Base-by-base conservation (phyloP, 1,284 basidiomycete species). In the Neotropicomus parvogracilis region DNA sequence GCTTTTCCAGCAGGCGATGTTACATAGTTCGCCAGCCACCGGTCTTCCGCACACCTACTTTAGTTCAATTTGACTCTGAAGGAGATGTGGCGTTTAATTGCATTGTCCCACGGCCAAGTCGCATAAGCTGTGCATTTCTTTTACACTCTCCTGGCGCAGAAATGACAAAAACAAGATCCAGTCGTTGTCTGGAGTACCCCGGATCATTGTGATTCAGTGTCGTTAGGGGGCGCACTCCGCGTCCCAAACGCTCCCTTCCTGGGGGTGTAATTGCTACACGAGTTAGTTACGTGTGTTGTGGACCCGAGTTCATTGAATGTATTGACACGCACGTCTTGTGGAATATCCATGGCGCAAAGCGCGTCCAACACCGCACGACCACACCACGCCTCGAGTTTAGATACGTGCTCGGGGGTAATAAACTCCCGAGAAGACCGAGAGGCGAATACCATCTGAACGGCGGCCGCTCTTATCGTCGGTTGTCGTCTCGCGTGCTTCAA, bases 361-460 rank as follows among this genome's bases (percentile, higher is more conserved):
- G 80, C 76, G 37, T 77, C 73, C 27, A 82, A 65, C 10, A 78
- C 73, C 11, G 72, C 75, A 45, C 59, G 65, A 12, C 84, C 81
- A 24, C 79, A 74, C 85, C 84, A 88, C 33, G 69, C 67, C 62
- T 92, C 88, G n/a, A 85, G 63, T 44, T 72, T 69, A 14, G 69
- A 68, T 31, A 90, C 88, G 50, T 80, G 71, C 32, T 79, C 72
- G 6, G 89, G 89, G 4, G 80, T 80, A 57, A 92, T 91, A 60
- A 92, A 91, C 45, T 78, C 85, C 52, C 74, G 75, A n/a, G 85
- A 86, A 32, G 72, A 75, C 36, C 90, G 78, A 40, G 83, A 78
- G n/a, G 89, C 90, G 59, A 90, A 92, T 17, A 91, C 80, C 80
- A 92, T 89, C 53, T 92, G 90, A 14, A 81, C 80, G 13, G 85